Evolutionary conservation across 495 filamentous ascomycete species (phyloP), one percentile per base, ranked within the genome.

Genomic region (Aspergillus baeticus): DNA sequence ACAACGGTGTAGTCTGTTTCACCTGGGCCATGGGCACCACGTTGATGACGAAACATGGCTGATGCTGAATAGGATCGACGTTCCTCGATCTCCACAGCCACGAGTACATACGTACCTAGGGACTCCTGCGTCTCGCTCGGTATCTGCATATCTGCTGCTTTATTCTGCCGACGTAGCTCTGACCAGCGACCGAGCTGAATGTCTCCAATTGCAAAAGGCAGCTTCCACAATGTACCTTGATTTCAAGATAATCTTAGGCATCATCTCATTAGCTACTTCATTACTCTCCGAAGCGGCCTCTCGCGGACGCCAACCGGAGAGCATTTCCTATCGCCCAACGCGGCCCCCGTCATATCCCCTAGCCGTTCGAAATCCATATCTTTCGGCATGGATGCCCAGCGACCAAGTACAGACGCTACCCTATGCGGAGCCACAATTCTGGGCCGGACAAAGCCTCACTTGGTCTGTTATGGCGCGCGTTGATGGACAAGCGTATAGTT

Each of bases 131-230:
- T 37, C 5, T 34, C 13, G 22, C 26, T 31, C 22, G n/a, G 10
- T 8, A 13, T 22, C 37, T 6, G 35, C 13, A 22, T n/a, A n/a
- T n/a, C n/a, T n/a, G n/a, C n/a, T n/a, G n/a, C n/a, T n/a, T n/a
- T n/a, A n/a, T n/a, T n/a, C n/a, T n/a, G n/a, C n/a, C 22, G 6
- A 77, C 13, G 79, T 82, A 66, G 73, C 84, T 6, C 78, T 79
- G 11, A 57, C 54, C 20, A 68, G 80, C 51, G 8, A 11, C 23
- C n/a, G n/a, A 42, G 15, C 41, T 29, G 41, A 22, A 18, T 21
- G 21, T 23, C 22, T 7, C 10, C 42, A 22, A 21, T 26, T 21
- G 41, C 31, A 6, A 34, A 22, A 23, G n/a, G n/a, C n/a, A 23
- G 10, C 10, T 13, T 3, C 10, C 22, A 45, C 20, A 2, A 77